Base-by-base conservation (phyloP, 2,329 filamentous ascomycete genomes). In the Alternaria infectoria region DNA sequence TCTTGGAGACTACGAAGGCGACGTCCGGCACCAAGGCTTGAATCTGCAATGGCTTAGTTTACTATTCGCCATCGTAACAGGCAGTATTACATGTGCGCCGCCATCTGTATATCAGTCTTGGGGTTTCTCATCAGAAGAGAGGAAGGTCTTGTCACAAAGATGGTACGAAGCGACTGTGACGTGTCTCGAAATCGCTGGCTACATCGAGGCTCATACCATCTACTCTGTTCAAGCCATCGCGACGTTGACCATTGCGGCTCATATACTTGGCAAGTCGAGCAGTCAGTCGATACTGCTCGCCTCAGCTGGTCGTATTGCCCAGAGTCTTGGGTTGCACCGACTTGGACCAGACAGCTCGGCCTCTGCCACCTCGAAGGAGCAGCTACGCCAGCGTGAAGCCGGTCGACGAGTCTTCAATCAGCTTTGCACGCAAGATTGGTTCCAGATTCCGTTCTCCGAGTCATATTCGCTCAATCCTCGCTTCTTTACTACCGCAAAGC, bases 201-300 rank as follows among this genome's bases (percentile, higher is more conserved):
- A 82, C 57, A 83, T 81, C 59, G 82, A 55, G 44, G 50, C 25
- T 11, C 68, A 72, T 64, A 81, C 80, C 12, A 75, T 84, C 3
- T 78, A 81, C 49, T 79, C 81, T 0, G 77, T 83, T 4, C 79
- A 84, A 70, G 79, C 82, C 9, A 82, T 85, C 36, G 74, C 81
- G 2, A 82, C 80, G 2, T 70, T 83, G 23, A 84, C 83, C 6
- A 82, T 84, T 19, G 78, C 81, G 7, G 83, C 82, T 3, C 83
- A 85, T 61, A 72, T 81, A n/a, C 72, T 85, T 2, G 83, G 83
- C 2, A 79, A 78, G 23, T 83, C 81, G 6, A 83, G 81, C 62
- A 80, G 78, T 17, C 82, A 84, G 52, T 82, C 79, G 1, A 79
- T 84, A 4, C 75, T 83, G 6, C 75, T 85, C 5, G 82, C 82